These are phyloP conservation scores for Zoysia matrella DNA, from an alignment of 202 grass and related monocot genomes.

Conservation along the genomic window DNA sequence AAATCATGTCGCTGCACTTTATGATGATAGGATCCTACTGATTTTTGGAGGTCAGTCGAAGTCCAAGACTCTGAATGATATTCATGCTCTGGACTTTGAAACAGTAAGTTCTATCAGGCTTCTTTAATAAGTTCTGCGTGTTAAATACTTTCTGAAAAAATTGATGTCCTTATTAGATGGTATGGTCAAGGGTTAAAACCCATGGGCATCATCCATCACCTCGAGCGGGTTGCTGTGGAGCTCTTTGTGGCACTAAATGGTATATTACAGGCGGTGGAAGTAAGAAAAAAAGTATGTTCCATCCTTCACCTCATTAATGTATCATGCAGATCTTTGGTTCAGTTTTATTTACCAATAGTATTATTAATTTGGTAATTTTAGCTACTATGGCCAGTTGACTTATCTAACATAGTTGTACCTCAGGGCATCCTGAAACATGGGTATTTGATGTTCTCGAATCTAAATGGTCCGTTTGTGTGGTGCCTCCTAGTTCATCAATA, in stretches of 20 bases:
- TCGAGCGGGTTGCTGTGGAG: conserved; percentile 88
- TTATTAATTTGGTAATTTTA: conserved; percentile 10
- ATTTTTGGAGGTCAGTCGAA: conserved; percentile 97
- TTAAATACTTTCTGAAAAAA: conserved; percentile 41
- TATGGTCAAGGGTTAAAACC: conserved; percentile 96
- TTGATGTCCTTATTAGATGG: conserved; percentile 71
- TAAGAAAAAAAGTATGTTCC: conserved; percentile 90
- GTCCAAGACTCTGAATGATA: conserved; percentile 91
- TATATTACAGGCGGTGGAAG: conserved; percentile 97
- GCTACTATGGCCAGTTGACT: neutral
- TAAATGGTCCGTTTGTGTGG: conserved; percentile 84
- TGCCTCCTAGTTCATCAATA: conserved; percentile 82
- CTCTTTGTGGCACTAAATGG: conserved; percentile 99
- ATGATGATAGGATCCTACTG: conserved; percentile 86
- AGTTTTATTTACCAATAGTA: conserved; percentile 33
- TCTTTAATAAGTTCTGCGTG: conserved; percentile 17
- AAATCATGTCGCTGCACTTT: conserved; percentile 86
- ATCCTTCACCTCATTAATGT: conserved; percentile 20
- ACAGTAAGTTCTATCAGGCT: conserved; percentile 65
- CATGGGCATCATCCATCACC: conserved; percentile 92
- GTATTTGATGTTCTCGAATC: conserved; percentile 86
- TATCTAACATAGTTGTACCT: conserved; percentile 38
- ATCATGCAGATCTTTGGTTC: conserved; percentile 24
- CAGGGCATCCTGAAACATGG: conserved; percentile 88
- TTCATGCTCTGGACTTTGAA: conserved; percentile 94